Conservation (phyloP, 139 green algal genomes). For the Eudorina sp. region DNA sequence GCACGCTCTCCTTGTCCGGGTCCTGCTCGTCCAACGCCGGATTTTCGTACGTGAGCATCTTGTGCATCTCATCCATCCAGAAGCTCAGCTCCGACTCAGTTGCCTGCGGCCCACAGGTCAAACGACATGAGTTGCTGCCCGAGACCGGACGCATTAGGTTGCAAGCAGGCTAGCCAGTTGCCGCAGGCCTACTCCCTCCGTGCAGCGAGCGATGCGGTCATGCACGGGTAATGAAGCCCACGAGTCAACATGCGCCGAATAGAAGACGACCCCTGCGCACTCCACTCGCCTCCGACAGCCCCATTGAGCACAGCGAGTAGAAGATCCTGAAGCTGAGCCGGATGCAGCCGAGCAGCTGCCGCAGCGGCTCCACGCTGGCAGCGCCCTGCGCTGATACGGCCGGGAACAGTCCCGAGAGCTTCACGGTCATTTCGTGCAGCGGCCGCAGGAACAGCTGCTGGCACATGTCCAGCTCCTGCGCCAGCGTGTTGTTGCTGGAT, state of each 20-base stretch:
- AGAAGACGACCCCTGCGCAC: no score
- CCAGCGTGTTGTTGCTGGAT: conserved; percentile 46
- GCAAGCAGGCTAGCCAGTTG: no score
- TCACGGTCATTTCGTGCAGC: conserved; percentile 11
- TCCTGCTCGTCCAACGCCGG: conserved; percentile 73
- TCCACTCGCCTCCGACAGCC: conserved; percentile 87
- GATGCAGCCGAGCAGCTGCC: conserved; percentile 74
- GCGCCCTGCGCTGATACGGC: conserved; percentile 20
- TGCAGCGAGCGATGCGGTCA: no score
- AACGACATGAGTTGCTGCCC: no score
- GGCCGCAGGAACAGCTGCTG: conserved; percentile 73
- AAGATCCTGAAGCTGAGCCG: conserved; percentile 89
- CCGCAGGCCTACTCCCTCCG: no score
- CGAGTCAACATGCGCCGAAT: no score
- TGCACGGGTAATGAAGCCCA: no score
- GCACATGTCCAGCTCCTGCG: conserved; percentile 81
- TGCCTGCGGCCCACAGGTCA: conserved; percentile 66
- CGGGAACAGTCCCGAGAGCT: conserved; percentile 19
- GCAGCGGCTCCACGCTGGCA: conserved; percentile 62
- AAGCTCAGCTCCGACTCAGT: conserved; percentile 91
- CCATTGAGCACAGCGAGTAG: conserved; percentile 94
- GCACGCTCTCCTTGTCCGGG: conserved; percentile 74
- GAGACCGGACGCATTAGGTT: no score
- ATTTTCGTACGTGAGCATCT: conserved; percentile 79
- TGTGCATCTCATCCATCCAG: conserved; percentile 94